Conservation (phyloP, 2,329 filamentous ascomycete genomes). For the Orbilia oligospora region DNA sequence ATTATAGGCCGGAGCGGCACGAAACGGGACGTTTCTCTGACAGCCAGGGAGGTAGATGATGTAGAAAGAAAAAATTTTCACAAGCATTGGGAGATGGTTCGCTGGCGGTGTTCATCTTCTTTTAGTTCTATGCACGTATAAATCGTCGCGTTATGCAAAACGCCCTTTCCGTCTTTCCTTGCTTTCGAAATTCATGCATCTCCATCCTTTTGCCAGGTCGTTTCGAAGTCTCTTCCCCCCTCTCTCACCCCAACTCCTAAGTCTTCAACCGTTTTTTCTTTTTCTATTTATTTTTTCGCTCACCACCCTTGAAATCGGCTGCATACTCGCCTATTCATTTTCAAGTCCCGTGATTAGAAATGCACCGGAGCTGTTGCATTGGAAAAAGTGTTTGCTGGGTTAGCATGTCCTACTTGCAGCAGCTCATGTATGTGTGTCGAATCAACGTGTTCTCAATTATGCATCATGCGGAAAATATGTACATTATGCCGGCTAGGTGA, state of each 20-base stretch:
- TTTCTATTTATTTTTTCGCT: conserved; percentile 52
- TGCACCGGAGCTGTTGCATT: conserved; percentile 42
- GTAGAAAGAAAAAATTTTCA: conserved; percentile 36
- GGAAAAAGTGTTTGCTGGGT: conserved; percentile 54
- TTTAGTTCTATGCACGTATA: conserved; percentile 50
- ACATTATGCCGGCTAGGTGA: conserved; percentile 33
- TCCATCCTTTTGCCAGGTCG: conserved; percentile 33
- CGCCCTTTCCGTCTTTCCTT: conserved; percentile 57
- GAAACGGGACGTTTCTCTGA: conserved; percentile 60
- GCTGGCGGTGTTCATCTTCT: conserved; percentile 35
- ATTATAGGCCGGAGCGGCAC: conserved; percentile 53
- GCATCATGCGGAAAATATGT: conserved; percentile 52
- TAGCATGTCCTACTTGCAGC: conserved; percentile 46
- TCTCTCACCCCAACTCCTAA: conserved; percentile 4
- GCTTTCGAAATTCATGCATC: conserved; percentile 56
- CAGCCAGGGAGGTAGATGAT: conserved; percentile 16
- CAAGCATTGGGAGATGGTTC: conserved; percentile 30
- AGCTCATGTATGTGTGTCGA: conserved; percentile 40
- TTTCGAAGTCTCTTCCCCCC: conserved; percentile 27
- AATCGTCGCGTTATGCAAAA: conserved; percentile 53
- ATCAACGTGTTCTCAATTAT: conserved; percentile 46
- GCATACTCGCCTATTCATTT: conserved; percentile 52
- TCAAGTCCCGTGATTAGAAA: conserved; percentile 48
- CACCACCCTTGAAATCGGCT: conserved; percentile 33
- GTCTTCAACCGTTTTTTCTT: conserved; percentile 32